A percentile compares a stretch with the other conserved stretches of the same genome.
Evolutionary conservation across 371 early-diverging fungal species (phyloP).

Genomic region (Rhizopus delemar): DNA sequence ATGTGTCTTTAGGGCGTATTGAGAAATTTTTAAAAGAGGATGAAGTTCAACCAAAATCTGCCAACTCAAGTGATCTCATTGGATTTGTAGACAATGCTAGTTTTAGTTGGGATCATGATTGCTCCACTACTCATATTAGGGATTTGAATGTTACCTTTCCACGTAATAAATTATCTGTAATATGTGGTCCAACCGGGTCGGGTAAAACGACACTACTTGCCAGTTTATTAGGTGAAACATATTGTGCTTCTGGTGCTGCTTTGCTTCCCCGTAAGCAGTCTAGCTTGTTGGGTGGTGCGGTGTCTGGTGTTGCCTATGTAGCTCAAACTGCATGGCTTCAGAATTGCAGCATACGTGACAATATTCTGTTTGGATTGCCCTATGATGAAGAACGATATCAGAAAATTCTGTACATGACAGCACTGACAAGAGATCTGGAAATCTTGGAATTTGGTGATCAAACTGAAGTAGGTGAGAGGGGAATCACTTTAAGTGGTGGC

Average conservation of each 20-base stretch:
- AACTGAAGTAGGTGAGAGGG: conserved; percentile 90
- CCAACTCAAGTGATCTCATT: conserved; percentile 24
- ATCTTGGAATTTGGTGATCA: conserved; percentile 80
- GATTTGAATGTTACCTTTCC: conserved; percentile 62
- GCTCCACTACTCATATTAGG: conserved; percentile 45
- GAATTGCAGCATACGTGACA: conserved; percentile 78
- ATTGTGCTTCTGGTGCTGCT: conserved; percentile 43
- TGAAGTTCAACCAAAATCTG: conserved; percentile 53
- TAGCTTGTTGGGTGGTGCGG: conserved; percentile 34
- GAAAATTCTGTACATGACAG: conserved; percentile 67
- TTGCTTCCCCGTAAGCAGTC: conserved; percentile 45
- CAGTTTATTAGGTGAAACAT: conserved; percentile 63
- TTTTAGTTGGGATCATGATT: conserved; percentile 47
- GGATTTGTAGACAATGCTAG: conserved; percentile 50
- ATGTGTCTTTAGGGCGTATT: conserved; percentile 75
- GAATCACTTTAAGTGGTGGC: conserved; percentile 87
- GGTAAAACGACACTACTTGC: conserved; percentile 80
- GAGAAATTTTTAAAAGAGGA: conserved; percentile 66
- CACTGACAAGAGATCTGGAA: conserved; percentile 78
- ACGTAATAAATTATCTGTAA: conserved; percentile 66
- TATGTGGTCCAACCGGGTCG: conserved; percentile 79
- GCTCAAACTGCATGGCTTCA: conserved; percentile 84
- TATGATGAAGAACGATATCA: conserved; percentile 67
- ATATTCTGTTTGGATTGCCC: conserved; percentile 78
- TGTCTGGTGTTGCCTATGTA: conserved; percentile 71